Conservation (phyloP, 2,329 filamentous ascomycete species). For the Penicillium sp. region DNA sequence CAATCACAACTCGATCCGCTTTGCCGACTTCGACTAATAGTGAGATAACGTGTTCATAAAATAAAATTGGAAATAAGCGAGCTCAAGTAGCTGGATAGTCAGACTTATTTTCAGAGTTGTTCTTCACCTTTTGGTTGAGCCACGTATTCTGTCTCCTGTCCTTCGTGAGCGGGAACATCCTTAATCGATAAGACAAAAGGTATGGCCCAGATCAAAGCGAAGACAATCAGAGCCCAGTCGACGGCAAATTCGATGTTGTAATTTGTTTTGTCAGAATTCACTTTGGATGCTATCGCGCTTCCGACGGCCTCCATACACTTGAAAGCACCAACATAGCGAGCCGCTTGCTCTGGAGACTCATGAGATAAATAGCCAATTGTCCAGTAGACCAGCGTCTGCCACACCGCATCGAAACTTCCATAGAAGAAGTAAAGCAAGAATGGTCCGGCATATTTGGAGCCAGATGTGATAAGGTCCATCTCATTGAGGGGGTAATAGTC, state of each 20-base stretch:
- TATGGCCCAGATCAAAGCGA: background rate
- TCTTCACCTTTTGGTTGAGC: background rate
- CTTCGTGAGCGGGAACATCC: background rate
- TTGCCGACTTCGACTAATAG: background rate
- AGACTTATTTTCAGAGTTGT: background rate
- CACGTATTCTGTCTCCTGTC: background rate
- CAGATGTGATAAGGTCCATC: background rate
- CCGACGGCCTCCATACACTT: conserved; percentile 6
- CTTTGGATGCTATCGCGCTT: conserved; percentile 7
- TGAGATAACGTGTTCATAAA: background rate
- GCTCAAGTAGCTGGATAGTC: too few relatives aligned
- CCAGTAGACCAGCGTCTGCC: conserved; percentile 8
- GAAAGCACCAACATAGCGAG: conserved; percentile 8
- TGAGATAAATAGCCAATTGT: conserved; percentile 5
- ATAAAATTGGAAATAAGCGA: too few relatives aligned
- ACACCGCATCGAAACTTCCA: conserved; percentile 6
- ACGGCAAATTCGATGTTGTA: conserved; percentile 8
- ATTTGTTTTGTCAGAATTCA: conserved; percentile 6
- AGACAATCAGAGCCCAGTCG: background rate
- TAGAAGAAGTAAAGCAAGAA: conserved; percentile 7
- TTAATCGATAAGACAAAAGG: background rate
- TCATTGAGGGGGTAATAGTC: conserved; percentile 3
- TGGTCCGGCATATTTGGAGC: background rate
- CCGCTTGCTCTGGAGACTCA: conserved; percentile 4
- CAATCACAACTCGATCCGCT: too few relatives aligned